Evolutionary conservation across 768 basidiomycete genomes (phyloP).

Genomic region (Russula compacta): DNA sequence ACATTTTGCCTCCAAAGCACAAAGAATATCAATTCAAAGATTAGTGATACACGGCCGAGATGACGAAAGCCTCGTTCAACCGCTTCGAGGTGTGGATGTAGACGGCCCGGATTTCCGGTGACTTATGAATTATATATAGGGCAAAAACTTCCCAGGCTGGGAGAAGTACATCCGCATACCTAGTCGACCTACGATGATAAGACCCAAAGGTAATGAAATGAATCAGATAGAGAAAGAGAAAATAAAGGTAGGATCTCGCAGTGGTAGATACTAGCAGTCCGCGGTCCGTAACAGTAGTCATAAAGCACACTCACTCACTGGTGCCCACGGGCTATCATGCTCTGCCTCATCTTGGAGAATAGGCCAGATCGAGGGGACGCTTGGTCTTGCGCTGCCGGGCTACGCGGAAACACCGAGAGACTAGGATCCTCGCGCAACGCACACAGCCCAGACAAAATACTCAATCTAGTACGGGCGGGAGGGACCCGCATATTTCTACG

Average conservation of each 20-base stretch:
- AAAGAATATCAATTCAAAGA: neutral
- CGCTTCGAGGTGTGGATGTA: fast-evolving
- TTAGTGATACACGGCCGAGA: too few relatives aligned
- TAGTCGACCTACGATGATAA: neutral
- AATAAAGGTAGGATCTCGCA: neutral
- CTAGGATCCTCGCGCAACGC: neutral
- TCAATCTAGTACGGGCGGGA: neutral
- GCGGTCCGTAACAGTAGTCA: neutral
- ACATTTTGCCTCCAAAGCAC: neutral
- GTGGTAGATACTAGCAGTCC: neutral
- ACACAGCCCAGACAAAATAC: constrained; percentile 1
- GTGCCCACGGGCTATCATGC: neutral
- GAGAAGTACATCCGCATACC: neutral
- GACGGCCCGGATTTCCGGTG: constrained; percentile 1
- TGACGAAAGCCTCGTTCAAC: too few relatives aligned
- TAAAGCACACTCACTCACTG: neutral
- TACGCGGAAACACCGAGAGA: neutral
- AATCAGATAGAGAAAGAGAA: neutral
- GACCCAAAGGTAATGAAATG: neutral
- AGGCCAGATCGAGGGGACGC: constrained; percentile 1
- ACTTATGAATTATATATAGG: neutral
- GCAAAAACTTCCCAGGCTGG: neutral
- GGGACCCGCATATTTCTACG: neutral
- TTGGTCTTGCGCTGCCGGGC: neutral
- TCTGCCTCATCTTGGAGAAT: constrained; percentile 6